Base-by-base conservation (phyloP, 2,329 filamentous ascomycete genomes). In the Sclerotinia glacialis region DNA sequence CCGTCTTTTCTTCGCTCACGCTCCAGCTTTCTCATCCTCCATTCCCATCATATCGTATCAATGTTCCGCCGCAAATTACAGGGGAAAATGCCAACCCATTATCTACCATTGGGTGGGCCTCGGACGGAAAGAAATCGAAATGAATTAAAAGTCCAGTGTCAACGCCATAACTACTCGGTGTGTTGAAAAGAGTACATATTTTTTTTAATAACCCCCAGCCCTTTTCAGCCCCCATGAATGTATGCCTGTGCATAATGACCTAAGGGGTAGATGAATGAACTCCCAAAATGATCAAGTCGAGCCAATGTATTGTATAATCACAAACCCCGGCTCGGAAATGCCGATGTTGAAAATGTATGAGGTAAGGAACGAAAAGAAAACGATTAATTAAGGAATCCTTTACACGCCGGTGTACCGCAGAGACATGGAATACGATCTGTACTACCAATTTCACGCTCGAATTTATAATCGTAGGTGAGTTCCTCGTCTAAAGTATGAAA, bases 401-500 rank as follows among this genome's bases (percentile, higher is more conserved):
- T 99, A 83, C 95, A 99, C 58, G 92, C 93, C 40, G 93, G 88
- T 53, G 94, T 97, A 68, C 95, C 95, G 79, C 95, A 99, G 61
- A 99, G 88, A 82, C 95, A 99, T 61, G 95, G 95, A 74, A 99
- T 97, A 71, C 95, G 92, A 78, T 99, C 95, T 70, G 93, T 86
- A 73, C 92, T 96, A 75, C 93, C 93, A 75, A 96, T 92, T 80
- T 99, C 95, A 74, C 95, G 91, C 82, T 99, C 95, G 78, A 99
- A 99, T 79, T 99, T 99, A 85, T 99, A 99, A 82, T 99, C 95
- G 81, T 99, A 99, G 2, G 95, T 99, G 78, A 99, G 88, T 83
- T 99, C 95, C 80, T 99, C 95, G 78, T 97, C 95, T 99, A 23
- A 14, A 26, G 67, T 11, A 54, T 18, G 9, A 56, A 40, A 67